A percentile compares a stretch with the other conserved stretches of the same genome.
These are phyloP conservation scores for Vitis amurensis DNA, from an alignment of 164 flowering plant species.

Conservation along the genomic window DNA sequence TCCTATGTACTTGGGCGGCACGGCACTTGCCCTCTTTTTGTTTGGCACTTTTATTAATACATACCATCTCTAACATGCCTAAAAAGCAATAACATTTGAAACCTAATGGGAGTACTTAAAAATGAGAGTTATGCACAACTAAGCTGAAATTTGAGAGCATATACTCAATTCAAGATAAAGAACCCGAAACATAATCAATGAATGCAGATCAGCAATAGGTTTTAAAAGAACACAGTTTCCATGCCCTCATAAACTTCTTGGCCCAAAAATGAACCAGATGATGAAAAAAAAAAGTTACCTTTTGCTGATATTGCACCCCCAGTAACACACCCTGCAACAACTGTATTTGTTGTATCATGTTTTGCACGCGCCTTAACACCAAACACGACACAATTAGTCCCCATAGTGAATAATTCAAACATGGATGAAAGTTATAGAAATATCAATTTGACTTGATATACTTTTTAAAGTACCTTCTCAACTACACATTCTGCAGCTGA, in stretches of 20 bases:
- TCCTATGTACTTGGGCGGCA: too few species aligned
- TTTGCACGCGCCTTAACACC: constrained; percentile 75
- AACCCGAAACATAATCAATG: too few species aligned
- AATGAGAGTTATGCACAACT: too few species aligned
- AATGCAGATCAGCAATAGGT: too few species aligned
- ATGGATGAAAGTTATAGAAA: neutral
- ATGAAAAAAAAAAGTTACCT: constrained; percentile 45
- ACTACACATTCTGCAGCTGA: constrained; percentile 90
- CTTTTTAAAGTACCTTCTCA: constrained; percentile 59
- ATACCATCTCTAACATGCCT: too few species aligned
- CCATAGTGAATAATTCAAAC: neutral
- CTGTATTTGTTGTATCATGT: constrained; percentile 85
- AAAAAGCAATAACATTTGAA: too few species aligned
- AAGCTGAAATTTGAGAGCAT: too few species aligned
- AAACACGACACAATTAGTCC: constrained; percentile 9
- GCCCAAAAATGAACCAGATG: neutral
- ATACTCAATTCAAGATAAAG: too few species aligned
- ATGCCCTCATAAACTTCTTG: neutral
- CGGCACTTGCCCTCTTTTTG: too few species aligned
- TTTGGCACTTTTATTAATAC: too few species aligned
- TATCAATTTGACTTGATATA: neutral
- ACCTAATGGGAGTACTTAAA: too few species aligned
- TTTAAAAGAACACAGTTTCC: too few species aligned
- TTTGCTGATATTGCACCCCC: constrained; percentile 85
- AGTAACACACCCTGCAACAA: constrained; percentile 90